Conservation (phyloP, 1,284 basidiomycete species). For the Moesziomyces antarcticus region DNA sequence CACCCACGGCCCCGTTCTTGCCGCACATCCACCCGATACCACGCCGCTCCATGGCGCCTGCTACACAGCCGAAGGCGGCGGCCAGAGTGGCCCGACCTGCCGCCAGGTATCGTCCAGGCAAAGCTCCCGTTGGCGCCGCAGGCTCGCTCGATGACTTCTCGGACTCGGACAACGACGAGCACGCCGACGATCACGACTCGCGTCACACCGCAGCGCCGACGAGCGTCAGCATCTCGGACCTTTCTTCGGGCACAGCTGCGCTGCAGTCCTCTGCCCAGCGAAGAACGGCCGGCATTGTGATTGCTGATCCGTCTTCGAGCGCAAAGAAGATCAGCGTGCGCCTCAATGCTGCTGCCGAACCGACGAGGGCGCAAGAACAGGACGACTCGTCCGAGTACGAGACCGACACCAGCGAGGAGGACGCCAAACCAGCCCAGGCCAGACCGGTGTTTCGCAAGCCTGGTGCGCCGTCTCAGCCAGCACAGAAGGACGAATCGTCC, state of each 20-base stretch:
- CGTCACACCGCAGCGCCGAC: slow-evolving; percentile 1
- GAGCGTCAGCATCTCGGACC: slow-evolving; percentile 3
- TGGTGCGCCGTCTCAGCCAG: slow-evolving; percentile 3
- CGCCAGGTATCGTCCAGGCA: slow-evolving; percentile 64
- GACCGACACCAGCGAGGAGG: slow-evolving; percentile 71
- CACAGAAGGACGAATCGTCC: slow-evolving; percentile 34
- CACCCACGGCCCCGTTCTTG: not conserved
- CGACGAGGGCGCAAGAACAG: not conserved
- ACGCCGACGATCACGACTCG: not conserved
- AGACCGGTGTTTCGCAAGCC: slow-evolving; percentile 46
- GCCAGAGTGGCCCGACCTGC: slow-evolving; percentile 51
- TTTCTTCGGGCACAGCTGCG: slow-evolving; percentile 17
- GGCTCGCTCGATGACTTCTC: slow-evolving; percentile 24
- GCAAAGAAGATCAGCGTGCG: slow-evolving; percentile 38
- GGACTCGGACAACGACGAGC: slow-evolving; percentile 37
- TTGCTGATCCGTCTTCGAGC: slow-evolving; percentile 11
- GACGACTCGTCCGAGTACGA: slow-evolving; percentile 69
- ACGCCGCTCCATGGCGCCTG: slow-evolving; percentile 14
- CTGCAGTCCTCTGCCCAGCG: slow-evolving; percentile 5
- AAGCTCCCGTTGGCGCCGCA: slow-evolving; percentile 52
- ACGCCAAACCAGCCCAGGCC: slow-evolving; percentile 17
- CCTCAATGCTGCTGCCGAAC: slow-evolving; percentile 1
- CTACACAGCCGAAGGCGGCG: slow-evolving; percentile 7
- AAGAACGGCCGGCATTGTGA: slow-evolving; percentile 16
- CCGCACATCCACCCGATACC: not conserved